Evolutionary conservation across 2,329 filamentous ascomycete genomes (phyloP).

Genomic region (Penicillium brasilianum): DNA sequence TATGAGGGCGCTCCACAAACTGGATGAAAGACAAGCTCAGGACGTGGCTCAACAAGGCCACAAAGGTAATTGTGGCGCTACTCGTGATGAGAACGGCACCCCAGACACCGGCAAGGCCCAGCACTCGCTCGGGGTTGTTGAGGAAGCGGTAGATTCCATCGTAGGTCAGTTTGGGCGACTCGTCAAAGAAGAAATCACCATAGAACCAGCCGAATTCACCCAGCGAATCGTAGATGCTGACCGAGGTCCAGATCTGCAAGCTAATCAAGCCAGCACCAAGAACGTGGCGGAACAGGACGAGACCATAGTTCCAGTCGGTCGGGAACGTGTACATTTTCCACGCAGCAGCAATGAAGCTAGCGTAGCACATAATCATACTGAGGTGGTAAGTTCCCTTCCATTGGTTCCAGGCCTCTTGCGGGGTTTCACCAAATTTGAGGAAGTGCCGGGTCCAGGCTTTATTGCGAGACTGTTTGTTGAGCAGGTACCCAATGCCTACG

Average conservation of each 20-base stretch:
- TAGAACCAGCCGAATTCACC: conserved; percentile 99
- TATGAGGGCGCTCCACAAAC: conserved; percentile 92
- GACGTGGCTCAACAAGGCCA: conserved; percentile 84
- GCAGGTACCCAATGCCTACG: conserved; percentile 80
- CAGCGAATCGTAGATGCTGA: conserved; percentile 92
- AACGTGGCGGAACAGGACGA: conserved; percentile 84
- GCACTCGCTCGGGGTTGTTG: conserved; percentile 94
- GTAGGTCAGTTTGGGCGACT: conserved; percentile 86
- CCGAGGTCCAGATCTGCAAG: conserved; percentile 88
- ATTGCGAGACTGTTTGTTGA: conserved; percentile 82
- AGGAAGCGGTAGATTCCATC: conserved; percentile 97
- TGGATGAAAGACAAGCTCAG: conserved; percentile 87
- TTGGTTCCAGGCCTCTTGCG: conserved; percentile 91
- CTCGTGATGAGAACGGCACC: conserved; percentile 91
- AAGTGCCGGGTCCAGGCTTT: conserved; percentile 98
- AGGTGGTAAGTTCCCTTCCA: conserved; percentile 97
- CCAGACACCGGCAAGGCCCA: conserved; percentile 95
- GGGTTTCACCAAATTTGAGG: conserved; percentile 91
- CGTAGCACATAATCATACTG: conserved; percentile 87
- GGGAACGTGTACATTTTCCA: conserved; percentile 98
- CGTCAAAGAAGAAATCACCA: conserved; percentile 97
- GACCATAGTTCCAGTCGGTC: conserved; percentile 82
- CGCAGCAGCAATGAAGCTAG: conserved; percentile 84
- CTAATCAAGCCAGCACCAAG: conserved; percentile 79
- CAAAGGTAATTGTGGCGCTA: conserved; percentile 82